These are phyloP conservation scores for Penicillium expansum DNA, from an alignment of 2,329 filamentous ascomycete genomes.

Conservation along the genomic window DNA sequence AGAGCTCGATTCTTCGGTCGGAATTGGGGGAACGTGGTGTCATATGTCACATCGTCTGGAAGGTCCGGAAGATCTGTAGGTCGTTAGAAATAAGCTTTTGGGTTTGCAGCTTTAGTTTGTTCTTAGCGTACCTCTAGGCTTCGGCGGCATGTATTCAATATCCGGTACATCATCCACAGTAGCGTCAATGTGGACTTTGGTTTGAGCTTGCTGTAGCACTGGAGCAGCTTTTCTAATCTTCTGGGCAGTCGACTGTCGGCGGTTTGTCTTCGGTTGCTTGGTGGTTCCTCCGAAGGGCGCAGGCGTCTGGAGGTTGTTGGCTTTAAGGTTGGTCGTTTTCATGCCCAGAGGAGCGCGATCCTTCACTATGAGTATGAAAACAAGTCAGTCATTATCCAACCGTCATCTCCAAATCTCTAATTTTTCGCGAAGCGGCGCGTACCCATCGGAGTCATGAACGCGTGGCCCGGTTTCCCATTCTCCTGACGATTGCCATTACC, in stretches of 20 bases:
- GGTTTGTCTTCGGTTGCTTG: slow-evolving; percentile 50
- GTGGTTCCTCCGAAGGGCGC: slow-evolving; percentile 60
- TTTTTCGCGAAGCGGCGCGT: slow-evolving; percentile 30
- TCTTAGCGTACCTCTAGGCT: slow-evolving; percentile 51
- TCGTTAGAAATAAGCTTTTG: slow-evolving; percentile 38
- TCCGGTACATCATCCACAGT: slow-evolving; percentile 64
- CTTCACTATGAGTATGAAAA: slow-evolving; percentile 50
- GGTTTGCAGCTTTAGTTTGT: slow-evolving; percentile 11
- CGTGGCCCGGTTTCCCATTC: slow-evolving; percentile 58
- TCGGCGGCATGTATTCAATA: slow-evolving; percentile 85
- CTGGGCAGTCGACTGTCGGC: slow-evolving; percentile 59
- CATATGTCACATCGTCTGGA: slow-evolving; percentile 46
- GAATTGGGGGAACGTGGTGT: slow-evolving; percentile 54
- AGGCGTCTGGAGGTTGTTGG: slow-evolving; percentile 63
- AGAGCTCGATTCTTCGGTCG: slow-evolving; percentile 53
- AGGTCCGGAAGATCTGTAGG: slow-evolving; percentile 48
- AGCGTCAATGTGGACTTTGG: slow-evolving; percentile 47
- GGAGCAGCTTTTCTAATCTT: slow-evolving; percentile 58
- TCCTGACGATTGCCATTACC: slow-evolving; percentile 57
- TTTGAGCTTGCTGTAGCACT: slow-evolving; percentile 45
- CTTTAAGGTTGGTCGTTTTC: slow-evolving; percentile 96
- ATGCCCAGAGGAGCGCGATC: slow-evolving; percentile 79
- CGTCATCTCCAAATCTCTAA: neutral
- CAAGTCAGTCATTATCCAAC: slow-evolving; percentile 10
- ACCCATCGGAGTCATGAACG: slow-evolving; percentile 80